phyloP scores from a whole-genome alignment of 495 filamentous ascomycete genomes.

The Talaromyces adpressus region DNA sequence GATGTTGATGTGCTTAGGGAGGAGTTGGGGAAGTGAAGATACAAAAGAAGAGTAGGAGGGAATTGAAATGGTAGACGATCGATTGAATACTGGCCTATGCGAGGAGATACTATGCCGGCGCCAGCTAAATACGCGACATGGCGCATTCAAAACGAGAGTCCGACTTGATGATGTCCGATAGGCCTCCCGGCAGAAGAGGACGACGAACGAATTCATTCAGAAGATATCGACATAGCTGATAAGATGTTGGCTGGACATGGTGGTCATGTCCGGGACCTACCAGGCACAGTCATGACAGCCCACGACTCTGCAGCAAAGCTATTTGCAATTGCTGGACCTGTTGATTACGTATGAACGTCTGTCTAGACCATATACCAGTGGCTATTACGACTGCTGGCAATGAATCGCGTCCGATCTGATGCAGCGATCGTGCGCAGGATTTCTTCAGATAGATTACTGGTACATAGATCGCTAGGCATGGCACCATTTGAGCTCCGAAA shows the following conservation, averaged over 20 bases:
- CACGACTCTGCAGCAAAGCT: not conserved
- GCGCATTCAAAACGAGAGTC: not conserved
- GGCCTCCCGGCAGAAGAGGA: not conserved
- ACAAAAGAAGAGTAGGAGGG: not conserved
- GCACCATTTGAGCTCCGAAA: not conserved
- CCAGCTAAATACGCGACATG: not conserved
- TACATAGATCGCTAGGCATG: not conserved
- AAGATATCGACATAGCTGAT: not conserved
- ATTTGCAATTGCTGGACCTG: not conserved
- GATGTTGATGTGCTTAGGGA: conserved; percentile 70
- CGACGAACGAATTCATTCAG: not conserved
- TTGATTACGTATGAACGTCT: not conserved
- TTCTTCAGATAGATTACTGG: not conserved
- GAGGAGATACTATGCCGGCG: not conserved
- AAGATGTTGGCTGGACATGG: not conserved
- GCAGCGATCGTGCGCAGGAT: not conserved
- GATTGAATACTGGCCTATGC: not conserved
- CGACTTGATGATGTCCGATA: not conserved
- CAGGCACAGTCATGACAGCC: not conserved
- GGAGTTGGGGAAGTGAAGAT: conserved; percentile 5
- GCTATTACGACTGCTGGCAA: not conserved
- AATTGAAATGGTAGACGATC: not conserved
- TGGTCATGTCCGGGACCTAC: not conserved
- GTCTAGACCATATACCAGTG: not conserved
- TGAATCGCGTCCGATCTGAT: not conserved